phyloP scores from a whole-genome alignment of 164 flowering plant species.

The Brasenia schreberi region DNA sequence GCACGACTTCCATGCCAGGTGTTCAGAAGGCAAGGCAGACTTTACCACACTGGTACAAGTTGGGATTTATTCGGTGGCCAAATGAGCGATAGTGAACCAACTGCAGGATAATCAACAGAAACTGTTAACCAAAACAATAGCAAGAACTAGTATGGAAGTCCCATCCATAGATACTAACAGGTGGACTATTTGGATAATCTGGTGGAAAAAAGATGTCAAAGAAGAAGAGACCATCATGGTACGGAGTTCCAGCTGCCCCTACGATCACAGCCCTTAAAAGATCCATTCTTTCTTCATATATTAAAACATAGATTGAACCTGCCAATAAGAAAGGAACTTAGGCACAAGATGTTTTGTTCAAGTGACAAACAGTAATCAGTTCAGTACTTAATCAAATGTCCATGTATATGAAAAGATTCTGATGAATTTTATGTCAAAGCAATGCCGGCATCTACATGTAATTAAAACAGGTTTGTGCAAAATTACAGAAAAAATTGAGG shows the following conservation, averaged over 20 bases:
- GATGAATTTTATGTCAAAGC: not conserved
- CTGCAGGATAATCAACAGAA: conserved; percentile 22
- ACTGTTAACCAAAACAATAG: not conserved
- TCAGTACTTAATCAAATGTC: not conserved
- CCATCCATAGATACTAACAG: conserved; percentile 34
- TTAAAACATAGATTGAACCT: conserved; percentile 69
- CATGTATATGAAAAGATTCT: not conserved
- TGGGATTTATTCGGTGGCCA: conserved; percentile 82
- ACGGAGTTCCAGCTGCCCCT: conserved; percentile 87
- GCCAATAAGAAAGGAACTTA: conserved; percentile 3
- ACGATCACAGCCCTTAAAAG: conserved; percentile 78
- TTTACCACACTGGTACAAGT: conserved; percentile 65
- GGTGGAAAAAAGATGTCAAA: conserved; percentile 61
- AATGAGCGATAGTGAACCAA: conserved; percentile 59
- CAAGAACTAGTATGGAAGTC: not conserved
- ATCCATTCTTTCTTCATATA: conserved; percentile 71
- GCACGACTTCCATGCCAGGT: conserved; percentile 58
- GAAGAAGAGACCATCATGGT: conserved; percentile 83
- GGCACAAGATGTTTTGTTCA: not conserved
- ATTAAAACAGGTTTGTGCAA: not conserved
- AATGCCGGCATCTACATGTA: not conserved
- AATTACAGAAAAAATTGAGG: not conserved
- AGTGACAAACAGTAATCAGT: not conserved
- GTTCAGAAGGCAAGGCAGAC: conserved; percentile 88
- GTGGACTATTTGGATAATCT: conserved; percentile 53